Conservation (phyloP, 352 stramenopile species). For the Globisporangium middletonii region DNA sequence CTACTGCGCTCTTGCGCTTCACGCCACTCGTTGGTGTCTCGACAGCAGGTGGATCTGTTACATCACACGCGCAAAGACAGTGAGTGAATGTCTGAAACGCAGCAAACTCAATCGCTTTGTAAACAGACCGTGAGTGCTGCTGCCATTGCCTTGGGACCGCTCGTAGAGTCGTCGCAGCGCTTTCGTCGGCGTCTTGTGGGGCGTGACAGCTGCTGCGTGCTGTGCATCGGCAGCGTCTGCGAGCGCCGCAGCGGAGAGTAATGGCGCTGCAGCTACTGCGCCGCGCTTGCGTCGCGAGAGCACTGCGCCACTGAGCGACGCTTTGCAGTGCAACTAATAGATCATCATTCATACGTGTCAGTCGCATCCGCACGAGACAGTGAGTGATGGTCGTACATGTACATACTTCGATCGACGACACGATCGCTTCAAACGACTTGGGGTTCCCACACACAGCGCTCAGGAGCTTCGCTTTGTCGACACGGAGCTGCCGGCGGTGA, state of each 20-base stretch:
- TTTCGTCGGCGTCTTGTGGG: not conserved
- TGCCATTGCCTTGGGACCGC: not conserved
- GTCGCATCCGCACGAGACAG: not conserved
- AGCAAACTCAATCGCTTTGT: not conserved
- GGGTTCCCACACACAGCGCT: constrained; percentile 53
- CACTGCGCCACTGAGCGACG: constrained; percentile 33
- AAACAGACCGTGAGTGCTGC: not conserved
- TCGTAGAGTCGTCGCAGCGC: not conserved
- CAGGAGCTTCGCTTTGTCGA: constrained; percentile 54
- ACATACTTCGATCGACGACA: constrained; percentile 57
- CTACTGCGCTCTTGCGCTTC: not conserved
- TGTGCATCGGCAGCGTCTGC: constrained; percentile 4
- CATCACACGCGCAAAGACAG: not conserved
- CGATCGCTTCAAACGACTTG: constrained; percentile 56
- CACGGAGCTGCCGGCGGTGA: constrained; percentile 26
- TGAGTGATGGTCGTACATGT: not conserved
- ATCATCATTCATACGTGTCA: not conserved
- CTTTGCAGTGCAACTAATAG: constrained; percentile 30
- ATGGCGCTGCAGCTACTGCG: not conserved
- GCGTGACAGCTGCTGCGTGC: not conserved
- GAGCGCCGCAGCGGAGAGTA: constrained; percentile 2
- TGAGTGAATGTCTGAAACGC: not conserved
- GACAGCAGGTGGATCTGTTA: not conserved
- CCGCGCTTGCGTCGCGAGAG: constrained; percentile 29
- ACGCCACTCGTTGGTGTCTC: not conserved